Percentiles rank a stretch among this genome's conserved stretches.
Evolutionary conservation across 306 rosid genomes (phyloP).

Genomic region (Cicer pinnatifidum): DNA sequence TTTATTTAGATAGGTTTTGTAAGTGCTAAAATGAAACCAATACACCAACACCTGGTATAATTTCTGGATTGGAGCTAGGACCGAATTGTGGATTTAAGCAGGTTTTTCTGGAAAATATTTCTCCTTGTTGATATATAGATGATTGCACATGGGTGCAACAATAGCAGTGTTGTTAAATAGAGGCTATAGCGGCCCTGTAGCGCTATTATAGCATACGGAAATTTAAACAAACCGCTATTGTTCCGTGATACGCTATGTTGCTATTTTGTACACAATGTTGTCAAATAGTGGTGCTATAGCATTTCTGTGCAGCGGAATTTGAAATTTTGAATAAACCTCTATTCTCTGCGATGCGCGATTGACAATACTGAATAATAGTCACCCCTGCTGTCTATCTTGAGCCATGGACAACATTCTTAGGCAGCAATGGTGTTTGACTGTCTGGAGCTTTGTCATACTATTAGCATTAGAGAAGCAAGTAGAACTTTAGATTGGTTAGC

Average conservation of each 20-base stretch:
- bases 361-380: neutral
- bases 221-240: no score
- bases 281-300: no score
- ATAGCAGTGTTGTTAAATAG: neutral
- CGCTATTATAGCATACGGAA: no score
- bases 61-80: slow-evolving; percentile 2
- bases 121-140: slow-evolving; percentile 12
- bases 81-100: slow-evolving; percentile 22
- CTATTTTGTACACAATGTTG: no score
- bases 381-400: slow-evolving; percentile 23
- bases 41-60: neutral
- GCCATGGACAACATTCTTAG: neutral
- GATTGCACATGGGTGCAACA: slow-evolving; percentile 20
- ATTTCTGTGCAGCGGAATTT: no score
- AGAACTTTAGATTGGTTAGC: slow-evolving; percentile 10
- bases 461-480: slow-evolving; percentile 16
- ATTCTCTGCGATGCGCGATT: no score
- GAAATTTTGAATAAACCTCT: no score
- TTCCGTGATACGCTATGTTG: no score
- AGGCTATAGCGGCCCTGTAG: no score
- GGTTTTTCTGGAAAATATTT: slow-evolving; percentile 4
- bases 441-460: slow-evolving; percentile 21
- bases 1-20: slow-evolving; percentile 18
- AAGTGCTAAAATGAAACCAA: slow-evolving; percentile 15
- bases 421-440: neutral